Conservation (phyloP, 2,329 filamentous ascomycete genomes). For the Monosporascus sp. region DNA sequence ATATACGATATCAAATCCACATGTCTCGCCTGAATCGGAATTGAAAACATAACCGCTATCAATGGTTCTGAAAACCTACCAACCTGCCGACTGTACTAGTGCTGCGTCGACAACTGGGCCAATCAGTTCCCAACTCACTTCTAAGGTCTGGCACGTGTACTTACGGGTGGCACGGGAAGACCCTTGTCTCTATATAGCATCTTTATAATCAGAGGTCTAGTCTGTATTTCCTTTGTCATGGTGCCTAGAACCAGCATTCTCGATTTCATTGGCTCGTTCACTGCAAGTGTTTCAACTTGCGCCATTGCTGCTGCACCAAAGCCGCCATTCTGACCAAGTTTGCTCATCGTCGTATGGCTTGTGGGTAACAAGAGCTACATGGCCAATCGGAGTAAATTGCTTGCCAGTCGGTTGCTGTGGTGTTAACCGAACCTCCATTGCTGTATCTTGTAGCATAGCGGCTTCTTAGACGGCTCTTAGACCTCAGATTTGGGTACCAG, state of each 20-base stretch:
- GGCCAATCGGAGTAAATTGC: constrained; percentile 34
- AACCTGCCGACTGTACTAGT: neutral
- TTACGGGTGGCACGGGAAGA: constrained; percentile 19
- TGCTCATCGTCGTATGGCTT: constrained; percentile 22
- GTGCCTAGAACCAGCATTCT: constrained; percentile 32
- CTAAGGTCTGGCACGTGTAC: constrained; percentile 1
- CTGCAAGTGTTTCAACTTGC: constrained; percentile 26
- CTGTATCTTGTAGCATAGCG: constrained; percentile 29
- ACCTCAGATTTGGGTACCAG: constrained; percentile 1
- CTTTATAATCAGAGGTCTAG: constrained; percentile 15
- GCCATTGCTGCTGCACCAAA: constrained; percentile 32
- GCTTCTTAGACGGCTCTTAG: constrained; percentile 22
- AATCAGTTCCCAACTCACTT: neutral
- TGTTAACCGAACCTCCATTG: constrained; percentile 21
- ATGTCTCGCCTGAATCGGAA: neutral
- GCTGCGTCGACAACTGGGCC: neutral
- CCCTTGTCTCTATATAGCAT: constrained; percentile 22
- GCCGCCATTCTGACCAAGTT: constrained; percentile 28
- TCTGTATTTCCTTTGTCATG: constrained; percentile 21
- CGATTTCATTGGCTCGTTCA: constrained; percentile 26
- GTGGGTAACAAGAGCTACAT: constrained; percentile 31
- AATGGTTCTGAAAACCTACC: neutral
- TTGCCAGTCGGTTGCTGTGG: constrained; percentile 23
- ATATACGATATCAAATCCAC: neutral
- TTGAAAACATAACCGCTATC: neutral